Evolutionary conservation across 495 filamentous ascomycete genomes (phyloP), one percentile per base, ranked within the genome.

Genomic region (Penicillium pancosmium): DNA sequence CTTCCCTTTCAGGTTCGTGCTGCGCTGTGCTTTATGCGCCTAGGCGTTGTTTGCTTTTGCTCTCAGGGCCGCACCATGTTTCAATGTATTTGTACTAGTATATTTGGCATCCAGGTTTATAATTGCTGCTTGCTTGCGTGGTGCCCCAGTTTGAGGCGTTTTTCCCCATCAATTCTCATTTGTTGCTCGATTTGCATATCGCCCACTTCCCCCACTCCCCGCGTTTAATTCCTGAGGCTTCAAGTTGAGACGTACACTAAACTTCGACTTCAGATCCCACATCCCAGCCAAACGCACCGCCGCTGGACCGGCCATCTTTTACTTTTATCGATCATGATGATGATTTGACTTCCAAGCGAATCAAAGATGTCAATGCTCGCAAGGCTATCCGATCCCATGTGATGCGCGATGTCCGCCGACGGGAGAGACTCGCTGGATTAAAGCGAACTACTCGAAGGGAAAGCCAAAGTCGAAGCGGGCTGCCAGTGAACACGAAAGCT

Each of bases 251-350:
- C 4, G 23, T 23, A 36, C 65, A 36, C 65, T 65, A 57, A 68
- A 46, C 31, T 7, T 23, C 18, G 18, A 27, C 38, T 15, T 38
- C 56, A 21, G 15, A 31, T 25, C 15, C 19, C 19, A 48, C 46
- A 13, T 9, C 6, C 10, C 46, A 44, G 18, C 61, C 47, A 54
- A 43, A 60, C 23, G 38, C 53, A 48, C 46, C 64, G 25, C 62
- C 64, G 50, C 54, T 65, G 38, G 68, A 73, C 61, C 68, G 60
- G 41, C 70, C 72, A 10, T 68, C 67, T 1, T 75, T 69, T 33
- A 75, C 73, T 12, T 75, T 75, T 44, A 75, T 75, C 49, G 71
- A 71, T 55, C 71, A 75, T 48, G 68, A 73, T 57, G 69, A 75
- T 68, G 71, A 73, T 38, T 59, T 75, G 61, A 69, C 66, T 19